Conservation (phyloP, 257 asterid species). For the Ilex aquifolium region DNA sequence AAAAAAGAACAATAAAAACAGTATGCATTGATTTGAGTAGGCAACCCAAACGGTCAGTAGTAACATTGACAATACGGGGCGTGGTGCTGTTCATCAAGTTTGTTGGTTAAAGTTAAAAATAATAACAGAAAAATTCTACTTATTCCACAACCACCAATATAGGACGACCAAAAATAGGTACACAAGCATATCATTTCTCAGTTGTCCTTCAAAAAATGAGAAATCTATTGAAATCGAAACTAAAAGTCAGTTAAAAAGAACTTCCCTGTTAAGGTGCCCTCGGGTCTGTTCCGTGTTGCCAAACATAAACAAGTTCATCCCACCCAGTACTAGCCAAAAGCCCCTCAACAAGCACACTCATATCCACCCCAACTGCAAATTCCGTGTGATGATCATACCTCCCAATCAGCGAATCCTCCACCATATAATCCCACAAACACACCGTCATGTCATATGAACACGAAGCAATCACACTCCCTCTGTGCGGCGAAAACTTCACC, state of each 20-base stretch:
- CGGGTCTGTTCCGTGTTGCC: constrained; percentile 98
- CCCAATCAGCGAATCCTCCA: constrained; percentile 79
- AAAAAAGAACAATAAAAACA: no score
- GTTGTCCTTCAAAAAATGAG: no score
- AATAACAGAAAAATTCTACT: no score
- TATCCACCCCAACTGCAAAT: constrained; percentile 90
- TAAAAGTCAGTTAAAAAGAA: not conserved
- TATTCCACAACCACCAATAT: no score
- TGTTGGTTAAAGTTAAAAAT: no score
- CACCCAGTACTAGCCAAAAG: constrained; percentile 96
- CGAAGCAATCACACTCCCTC: constrained; percentile 62
- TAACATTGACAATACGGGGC: no score
- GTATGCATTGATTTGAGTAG: no score
- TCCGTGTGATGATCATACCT: constrained; percentile 93
- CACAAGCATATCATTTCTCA: no score
- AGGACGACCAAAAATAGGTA: no score
- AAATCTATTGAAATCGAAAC: not conserved
- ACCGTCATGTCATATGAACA: constrained; percentile 95
- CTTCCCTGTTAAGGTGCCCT: constrained; percentile 50
- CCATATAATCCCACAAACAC: constrained; percentile 97
- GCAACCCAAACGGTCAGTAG: no score
- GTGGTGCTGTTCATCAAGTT: no score
- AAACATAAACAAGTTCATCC: constrained; percentile 93
- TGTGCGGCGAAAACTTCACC: constrained; percentile 93
- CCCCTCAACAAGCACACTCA: constrained; percentile 94